phyloP scores from a whole-genome alignment of 148 eudicot genomes.

The Cornus suecica region DNA sequence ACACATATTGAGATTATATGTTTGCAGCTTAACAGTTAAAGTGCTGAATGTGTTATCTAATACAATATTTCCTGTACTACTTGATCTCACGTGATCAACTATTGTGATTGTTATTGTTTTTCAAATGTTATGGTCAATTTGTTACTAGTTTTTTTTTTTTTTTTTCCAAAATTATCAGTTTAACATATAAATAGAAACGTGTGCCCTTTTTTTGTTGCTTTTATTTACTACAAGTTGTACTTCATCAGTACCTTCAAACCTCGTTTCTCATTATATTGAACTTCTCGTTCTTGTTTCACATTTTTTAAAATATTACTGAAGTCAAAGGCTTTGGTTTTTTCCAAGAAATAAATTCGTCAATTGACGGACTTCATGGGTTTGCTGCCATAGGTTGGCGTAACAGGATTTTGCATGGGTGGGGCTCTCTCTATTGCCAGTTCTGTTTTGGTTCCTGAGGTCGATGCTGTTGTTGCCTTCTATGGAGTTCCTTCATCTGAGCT shows the following conservation, averaged over 20 bases:
- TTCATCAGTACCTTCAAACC: neutral
- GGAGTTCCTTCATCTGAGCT: conserved; percentile 79
- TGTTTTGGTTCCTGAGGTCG: conserved; percentile 71
- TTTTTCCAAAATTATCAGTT: neutral
- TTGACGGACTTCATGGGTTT: neutral
- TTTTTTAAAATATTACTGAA: neutral
- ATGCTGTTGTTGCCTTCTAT: conserved; percentile 85
- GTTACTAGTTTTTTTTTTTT: neutral
- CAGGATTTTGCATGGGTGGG: conserved; percentile 98
- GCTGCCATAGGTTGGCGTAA: conserved; percentile 69
- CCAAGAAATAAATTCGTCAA: neutral
- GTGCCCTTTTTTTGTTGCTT: neutral
- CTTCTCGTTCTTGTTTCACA: neutral
- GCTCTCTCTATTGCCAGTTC: conserved; percentile 87
- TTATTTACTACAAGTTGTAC: neutral
- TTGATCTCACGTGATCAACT: too few relatives aligned
- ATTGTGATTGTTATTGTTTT: too few relatives aligned
- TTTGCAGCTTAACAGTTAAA: neutral
- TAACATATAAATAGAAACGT: neutral
- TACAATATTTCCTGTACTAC: too few relatives aligned
- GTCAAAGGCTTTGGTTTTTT: neutral
- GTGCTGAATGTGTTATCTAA: neutral
- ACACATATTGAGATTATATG: neutral
- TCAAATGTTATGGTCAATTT: neutral
- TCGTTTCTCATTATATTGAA: neutral